Conservation (phyloP, 768 basidiomycete genomes). For the Lactarius sanguifluus region DNA sequence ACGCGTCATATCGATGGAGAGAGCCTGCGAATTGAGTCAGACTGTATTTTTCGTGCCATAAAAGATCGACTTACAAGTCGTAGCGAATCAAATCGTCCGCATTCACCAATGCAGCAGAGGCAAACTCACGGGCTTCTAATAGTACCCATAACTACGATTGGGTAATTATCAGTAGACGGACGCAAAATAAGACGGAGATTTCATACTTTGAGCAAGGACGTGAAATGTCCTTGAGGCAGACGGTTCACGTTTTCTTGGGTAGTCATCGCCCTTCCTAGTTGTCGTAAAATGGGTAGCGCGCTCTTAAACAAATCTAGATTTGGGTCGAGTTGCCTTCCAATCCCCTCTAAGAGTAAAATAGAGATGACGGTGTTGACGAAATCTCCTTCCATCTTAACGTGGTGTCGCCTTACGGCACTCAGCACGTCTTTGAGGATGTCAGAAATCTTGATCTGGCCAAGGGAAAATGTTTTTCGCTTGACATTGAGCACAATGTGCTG, state of each 20-base stretch:
- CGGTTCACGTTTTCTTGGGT: conserved; percentile 62
- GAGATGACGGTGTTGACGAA: conserved; percentile 98
- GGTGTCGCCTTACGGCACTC: conserved; percentile 81
- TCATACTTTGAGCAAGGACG: conserved; percentile 84
- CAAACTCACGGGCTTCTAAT: conserved; percentile 89
- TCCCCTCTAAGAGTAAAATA: conserved; percentile 90
- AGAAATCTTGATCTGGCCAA: conserved; percentile 95
- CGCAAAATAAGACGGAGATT: neutral
- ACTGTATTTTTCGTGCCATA: conserved; percentile 1
- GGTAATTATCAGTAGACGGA: conserved; percentile 15
- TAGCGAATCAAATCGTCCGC: conserved; percentile 86
- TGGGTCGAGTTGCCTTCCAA: conserved; percentile 92
- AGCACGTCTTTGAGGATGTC: conserved; percentile 91
- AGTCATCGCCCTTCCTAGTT: conserved; percentile 91
- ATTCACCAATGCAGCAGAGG: conserved; percentile 72
- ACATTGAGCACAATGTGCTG: conserved; percentile 92
- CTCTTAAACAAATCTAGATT: conserved; percentile 92
- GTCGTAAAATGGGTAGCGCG: conserved; percentile 88
- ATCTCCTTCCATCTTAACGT: conserved; percentile 98
- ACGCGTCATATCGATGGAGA: conserved; percentile 45
- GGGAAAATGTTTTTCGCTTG: conserved; percentile 95
- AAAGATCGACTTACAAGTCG: conserved; percentile 64
- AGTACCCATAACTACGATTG: conserved; percentile 78
- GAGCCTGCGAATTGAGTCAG: conserved; percentile 44
- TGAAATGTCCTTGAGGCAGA: conserved; percentile 69